Conservation (phyloP, 352 stramenopile genomes). For the Phytophthora megakarya region DNA sequence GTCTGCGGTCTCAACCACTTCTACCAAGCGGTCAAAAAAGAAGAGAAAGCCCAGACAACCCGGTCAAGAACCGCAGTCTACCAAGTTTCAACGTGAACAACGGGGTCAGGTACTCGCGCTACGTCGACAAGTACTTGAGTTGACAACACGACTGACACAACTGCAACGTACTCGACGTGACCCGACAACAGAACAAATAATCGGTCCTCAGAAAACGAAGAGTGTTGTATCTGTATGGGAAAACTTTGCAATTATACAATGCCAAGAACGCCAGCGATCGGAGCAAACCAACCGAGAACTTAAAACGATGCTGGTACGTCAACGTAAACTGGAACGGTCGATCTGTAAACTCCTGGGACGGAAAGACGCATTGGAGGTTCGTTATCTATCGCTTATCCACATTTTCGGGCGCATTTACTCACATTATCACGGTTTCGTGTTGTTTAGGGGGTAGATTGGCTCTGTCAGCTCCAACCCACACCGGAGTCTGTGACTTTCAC, state of each 20-base stretch:
- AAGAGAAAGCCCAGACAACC: conserved; percentile 1
- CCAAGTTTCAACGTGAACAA: conserved; percentile 18
- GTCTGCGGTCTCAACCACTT: neutral
- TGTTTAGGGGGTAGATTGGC: conserved; percentile 16
- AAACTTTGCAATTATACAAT: conserved; percentile 14
- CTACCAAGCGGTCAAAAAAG: neutral
- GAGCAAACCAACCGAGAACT: conserved; percentile 31
- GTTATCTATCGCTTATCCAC: neutral
- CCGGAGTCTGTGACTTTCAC: neutral
- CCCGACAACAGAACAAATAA: neutral
- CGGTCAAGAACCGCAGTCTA: conserved; percentile 15
- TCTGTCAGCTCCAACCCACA: conserved; percentile 11
- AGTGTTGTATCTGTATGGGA: conserved; percentile 17
- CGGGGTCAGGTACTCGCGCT: conserved; percentile 10
- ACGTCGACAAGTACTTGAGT: conserved; percentile 12
- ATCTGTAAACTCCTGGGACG: conserved; percentile 13
- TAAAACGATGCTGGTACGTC: conserved; percentile 19
- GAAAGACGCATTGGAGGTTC: conserved; percentile 20
- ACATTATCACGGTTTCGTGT: neutral
- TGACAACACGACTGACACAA: conserved; percentile 6
- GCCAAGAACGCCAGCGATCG: conserved; percentile 20
- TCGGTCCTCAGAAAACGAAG: conserved; percentile 3
- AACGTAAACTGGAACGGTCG: conserved; percentile 16
- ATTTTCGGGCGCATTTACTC: neutral
- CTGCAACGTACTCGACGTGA: conserved; percentile 6